These are phyloP conservation scores for Cucumis cinereus DNA, from an alignment of 306 rosid genomes.

Conservation along the genomic window DNA sequence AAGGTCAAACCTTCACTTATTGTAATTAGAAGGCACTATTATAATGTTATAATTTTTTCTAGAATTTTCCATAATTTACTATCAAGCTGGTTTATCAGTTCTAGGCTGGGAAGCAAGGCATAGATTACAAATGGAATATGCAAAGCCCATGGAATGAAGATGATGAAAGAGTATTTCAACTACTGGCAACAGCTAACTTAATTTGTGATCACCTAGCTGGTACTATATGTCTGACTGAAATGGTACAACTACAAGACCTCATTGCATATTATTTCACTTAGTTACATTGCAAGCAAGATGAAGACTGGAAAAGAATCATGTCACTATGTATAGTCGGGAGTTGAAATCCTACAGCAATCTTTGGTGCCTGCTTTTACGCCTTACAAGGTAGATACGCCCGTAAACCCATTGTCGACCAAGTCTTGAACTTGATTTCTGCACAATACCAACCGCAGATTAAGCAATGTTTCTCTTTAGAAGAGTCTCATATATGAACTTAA, in stretches of 20 bases:
- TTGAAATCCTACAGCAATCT: conserved; percentile 24
- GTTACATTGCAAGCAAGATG: not conserved
- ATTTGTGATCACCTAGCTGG: not conserved
- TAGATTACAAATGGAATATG: not conserved
- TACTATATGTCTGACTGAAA: not conserved
- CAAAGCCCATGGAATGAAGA: not conserved
- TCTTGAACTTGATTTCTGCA: conserved; percentile 56
- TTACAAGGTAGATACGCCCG: conserved; percentile 77
- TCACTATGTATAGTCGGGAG: not conserved
- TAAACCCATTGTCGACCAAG: conserved; percentile 74
- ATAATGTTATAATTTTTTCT: not conserved
- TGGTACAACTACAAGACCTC: not conserved
- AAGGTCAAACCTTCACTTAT: too few relatives aligned
- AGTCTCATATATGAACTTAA: not conserved
- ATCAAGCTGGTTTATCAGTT: not conserved
- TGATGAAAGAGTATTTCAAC: not conserved
- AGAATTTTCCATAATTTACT: not conserved
- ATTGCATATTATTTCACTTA: not conserved
- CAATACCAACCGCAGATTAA: conserved; percentile 4
- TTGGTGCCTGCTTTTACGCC: conserved; percentile 30
- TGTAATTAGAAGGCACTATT: too few relatives aligned
- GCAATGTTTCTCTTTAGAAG: not conserved
- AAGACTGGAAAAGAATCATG: conserved; percentile 8
- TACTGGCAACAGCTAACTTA: not conserved
- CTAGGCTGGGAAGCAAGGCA: not conserved